Evolutionary conservation across 2,329 filamentous ascomycete species (phyloP).

Genomic region (Plenodomus biglobosus): DNA sequence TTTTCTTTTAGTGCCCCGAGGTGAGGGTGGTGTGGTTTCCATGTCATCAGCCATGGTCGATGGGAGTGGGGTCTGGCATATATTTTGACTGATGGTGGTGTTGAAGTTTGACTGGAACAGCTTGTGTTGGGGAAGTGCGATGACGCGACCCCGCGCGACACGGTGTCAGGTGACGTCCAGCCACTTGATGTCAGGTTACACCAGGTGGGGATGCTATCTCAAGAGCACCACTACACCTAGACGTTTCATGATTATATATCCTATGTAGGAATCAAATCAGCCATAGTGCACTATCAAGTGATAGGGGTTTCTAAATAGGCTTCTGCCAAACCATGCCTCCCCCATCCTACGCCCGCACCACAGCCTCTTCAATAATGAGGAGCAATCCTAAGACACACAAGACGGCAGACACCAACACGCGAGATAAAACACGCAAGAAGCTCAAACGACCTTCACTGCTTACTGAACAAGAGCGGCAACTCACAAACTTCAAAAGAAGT

Average conservation of each 20-base stretch:
- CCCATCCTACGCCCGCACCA: slow-evolving; percentile 26
- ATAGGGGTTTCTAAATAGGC: neutral
- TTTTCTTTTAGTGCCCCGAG: slow-evolving; percentile 42
- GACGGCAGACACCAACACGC: neutral
- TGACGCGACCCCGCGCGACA: slow-evolving; percentile 20
- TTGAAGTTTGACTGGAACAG: neutral
- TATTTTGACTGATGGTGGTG: slow-evolving; percentile 10
- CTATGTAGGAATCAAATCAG: neutral
- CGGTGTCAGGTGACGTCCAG: neutral
- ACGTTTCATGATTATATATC: no score
- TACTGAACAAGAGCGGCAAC: slow-evolving; percentile 5
- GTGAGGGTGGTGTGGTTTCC: slow-evolving; percentile 29
- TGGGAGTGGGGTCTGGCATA: neutral
- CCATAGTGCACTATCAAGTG: neutral
- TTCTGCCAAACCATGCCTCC: slow-evolving; percentile 9
- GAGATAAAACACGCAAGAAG: neutral
- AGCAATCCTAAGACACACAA: slow-evolving; percentile 3
- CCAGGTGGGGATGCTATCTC: no score
- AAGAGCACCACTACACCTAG: no score
- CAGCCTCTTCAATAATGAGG: slow-evolving; percentile 15
- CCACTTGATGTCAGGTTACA: no score
- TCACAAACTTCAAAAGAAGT: slow-evolving; percentile 10
- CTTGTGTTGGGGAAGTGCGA: slow-evolving; percentile 6
- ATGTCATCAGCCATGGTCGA: slow-evolving; percentile 34
- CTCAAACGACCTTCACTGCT: slow-evolving; percentile 19